Evolutionary conservation across 805 yeast genomes (phyloP).

Genomic region (Tetrapisispora taiwanensis): DNA sequence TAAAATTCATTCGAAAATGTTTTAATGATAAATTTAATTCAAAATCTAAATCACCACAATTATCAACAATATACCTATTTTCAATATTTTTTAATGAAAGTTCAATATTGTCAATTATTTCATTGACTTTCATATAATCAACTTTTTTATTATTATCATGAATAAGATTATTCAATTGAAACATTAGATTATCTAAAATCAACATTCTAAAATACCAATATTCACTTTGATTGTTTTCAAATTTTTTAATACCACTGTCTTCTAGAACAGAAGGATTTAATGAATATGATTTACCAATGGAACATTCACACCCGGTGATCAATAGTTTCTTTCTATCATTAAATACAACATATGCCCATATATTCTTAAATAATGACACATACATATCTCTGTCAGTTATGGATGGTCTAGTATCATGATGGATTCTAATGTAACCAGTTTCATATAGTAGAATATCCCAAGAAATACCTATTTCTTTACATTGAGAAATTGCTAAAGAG

Average conservation of each 20-base stretch:
- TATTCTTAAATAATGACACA: slow-evolving; percentile 10
- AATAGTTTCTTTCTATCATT: slow-evolving; percentile 27
- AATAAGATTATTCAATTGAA: slow-evolving; percentile 13
- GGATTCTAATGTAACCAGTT: slow-evolving; percentile 13
- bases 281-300: slow-evolving; percentile 16
- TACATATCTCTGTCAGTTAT: slow-evolving; percentile 12
- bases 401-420: slow-evolving; percentile 14
- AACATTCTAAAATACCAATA: slow-evolving; percentile 17
- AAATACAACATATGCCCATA: slow-evolving; percentile 21
- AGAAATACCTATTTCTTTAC: slow-evolving; percentile 22
- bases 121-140: slow-evolving; percentile 7
- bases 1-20: slow-evolving; percentile 14
- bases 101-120: slow-evolving; percentile 8
- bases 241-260: neutral
- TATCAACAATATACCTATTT: neutral
- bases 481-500: slow-evolving; percentile 22
- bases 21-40: slow-evolving; percentile 18
- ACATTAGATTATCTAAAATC: slow-evolving; percentile 12
- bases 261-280: neutral
- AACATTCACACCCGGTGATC: slow-evolving; percentile 24
- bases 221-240: neutral
- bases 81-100: slow-evolving; percentile 6
- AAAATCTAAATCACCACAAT: slow-evolving; percentile 6
- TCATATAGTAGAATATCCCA: slow-evolving; percentile 18
- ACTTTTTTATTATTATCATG: slow-evolving; percentile 16